Evolutionary conservation across 805 yeast species (phyloP).

Genomic region (Ogataea degrootiae): DNA sequence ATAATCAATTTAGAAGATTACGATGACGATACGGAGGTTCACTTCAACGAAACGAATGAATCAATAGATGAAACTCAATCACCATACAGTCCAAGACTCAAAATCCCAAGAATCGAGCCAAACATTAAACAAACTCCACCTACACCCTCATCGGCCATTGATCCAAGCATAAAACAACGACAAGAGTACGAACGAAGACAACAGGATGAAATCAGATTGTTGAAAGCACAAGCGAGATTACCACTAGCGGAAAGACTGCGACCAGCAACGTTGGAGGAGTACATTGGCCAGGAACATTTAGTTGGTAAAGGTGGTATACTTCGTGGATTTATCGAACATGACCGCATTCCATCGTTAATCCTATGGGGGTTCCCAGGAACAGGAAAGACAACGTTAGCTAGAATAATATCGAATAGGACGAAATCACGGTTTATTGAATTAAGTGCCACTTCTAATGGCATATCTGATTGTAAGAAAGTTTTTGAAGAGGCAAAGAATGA

Average conservation of each 20-base stretch:
- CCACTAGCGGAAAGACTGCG: constrained; percentile 81
- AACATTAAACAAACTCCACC: constrained; percentile 1
- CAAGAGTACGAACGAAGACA: constrained; percentile 7
- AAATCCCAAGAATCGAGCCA: constrained; percentile 4
- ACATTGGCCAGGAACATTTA: constrained; percentile 82
- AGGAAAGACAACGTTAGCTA: constrained; percentile 77
- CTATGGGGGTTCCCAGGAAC: constrained; percentile 97
- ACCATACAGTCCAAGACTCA: not conserved
- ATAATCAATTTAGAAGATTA: not conserved
- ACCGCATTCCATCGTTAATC: constrained; percentile 79
- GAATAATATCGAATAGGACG: constrained; percentile 52
- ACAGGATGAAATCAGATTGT: constrained; percentile 14
- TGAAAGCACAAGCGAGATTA: constrained; percentile 20
- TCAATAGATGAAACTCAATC: no score
- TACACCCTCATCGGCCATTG: not conserved
- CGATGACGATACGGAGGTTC: no score
- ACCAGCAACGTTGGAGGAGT: constrained; percentile 65
- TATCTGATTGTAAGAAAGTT: constrained; percentile 59
- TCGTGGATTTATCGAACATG: constrained; percentile 56
- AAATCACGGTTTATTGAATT: constrained; percentile 65
- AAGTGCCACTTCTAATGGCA: constrained; percentile 76
- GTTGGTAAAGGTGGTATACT: constrained; percentile 63
- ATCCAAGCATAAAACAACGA: not conserved
- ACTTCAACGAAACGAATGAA: no score
- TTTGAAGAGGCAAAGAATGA: constrained; percentile 47